phyloP scores from a whole-genome alignment of 2,329 filamentous ascomycete species.

The Aspergillus sojae region DNA sequence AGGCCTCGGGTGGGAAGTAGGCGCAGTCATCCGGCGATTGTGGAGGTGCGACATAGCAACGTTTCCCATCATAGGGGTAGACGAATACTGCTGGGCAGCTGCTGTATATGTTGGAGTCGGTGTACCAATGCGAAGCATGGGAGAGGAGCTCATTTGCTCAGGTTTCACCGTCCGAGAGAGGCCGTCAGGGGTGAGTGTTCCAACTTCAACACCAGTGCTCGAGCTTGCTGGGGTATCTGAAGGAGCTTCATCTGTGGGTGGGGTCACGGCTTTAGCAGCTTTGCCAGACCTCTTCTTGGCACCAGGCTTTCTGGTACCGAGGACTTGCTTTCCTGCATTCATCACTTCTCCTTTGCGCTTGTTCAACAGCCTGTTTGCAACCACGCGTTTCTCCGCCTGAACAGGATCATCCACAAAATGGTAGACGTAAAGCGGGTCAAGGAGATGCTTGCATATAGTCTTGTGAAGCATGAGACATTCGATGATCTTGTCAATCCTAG shows the following conservation, averaged over 20 bases:
- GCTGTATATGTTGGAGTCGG: background rate
- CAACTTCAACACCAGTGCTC: background rate
- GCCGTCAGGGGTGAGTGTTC: background rate
- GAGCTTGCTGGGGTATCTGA: background rate
- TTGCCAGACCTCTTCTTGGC: background rate
- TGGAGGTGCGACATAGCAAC: background rate
- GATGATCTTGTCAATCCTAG: constrained; percentile 22
- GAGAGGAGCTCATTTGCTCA: background rate
- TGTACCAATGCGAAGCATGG: background rate
- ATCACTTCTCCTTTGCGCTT: constrained; percentile 36
- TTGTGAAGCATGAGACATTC: constrained; percentile 34
- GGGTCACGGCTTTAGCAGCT: background rate
- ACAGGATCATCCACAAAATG: constrained; percentile 42
- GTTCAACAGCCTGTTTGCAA: constrained; percentile 38
- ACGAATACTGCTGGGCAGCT: background rate
- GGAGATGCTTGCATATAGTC: constrained; percentile 44
- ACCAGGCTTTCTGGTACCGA: constrained; percentile 11
- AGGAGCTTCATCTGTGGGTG: background rate
- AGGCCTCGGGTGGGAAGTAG: constrained; percentile 6
- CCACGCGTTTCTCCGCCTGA: constrained; percentile 30
- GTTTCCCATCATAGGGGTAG: background rate
- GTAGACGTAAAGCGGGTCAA: constrained; percentile 37
- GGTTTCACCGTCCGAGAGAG: background rate
- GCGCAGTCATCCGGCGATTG: constrained; percentile 4
- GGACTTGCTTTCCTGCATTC: constrained; percentile 33